Evolutionary conservation across 2,329 filamentous ascomycete species (phyloP).

Genomic region (Epichloe scottii): DNA sequence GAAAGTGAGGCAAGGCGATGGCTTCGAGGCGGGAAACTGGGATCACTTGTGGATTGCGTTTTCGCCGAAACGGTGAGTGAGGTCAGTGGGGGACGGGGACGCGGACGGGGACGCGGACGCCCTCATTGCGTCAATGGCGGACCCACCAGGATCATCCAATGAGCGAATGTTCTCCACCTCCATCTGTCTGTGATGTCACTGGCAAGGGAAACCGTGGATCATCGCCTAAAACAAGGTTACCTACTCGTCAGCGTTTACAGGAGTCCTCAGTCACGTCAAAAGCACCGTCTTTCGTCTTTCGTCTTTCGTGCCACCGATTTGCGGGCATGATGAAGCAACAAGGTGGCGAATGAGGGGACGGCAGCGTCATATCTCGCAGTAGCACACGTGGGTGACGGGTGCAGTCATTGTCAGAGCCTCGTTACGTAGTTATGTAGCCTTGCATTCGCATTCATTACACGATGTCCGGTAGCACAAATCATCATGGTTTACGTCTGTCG

Average conservation of each 20-base stretch:
- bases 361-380: neutral
- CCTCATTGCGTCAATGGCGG: neutral
- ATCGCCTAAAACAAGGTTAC: neutral
- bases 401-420: neutral
- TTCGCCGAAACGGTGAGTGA: conserved; percentile 3
- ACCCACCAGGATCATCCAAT: neutral
- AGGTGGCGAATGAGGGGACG: neutral
- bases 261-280: too few species aligned
- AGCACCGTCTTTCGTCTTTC: too few species aligned
- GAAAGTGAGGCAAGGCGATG: neutral
- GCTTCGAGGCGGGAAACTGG: neutral
- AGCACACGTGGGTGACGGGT: neutral
- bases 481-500: neutral
- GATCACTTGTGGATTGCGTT: neutral
- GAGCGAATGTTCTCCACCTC: neutral
- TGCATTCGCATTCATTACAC: neutral
- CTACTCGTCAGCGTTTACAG: too few species aligned
- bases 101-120: too few species aligned
- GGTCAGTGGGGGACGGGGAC: neutral
- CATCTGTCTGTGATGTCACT: conserved; percentile 1
- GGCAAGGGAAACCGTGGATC: neutral
- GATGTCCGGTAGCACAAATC: neutral
- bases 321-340: neutral
- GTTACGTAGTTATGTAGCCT: neutral
- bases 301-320: neutral